These are phyloP conservation scores for Eimeria necatrix DNA, from an alignment of 169 alveolate species.

Conservation along the genomic window DNA sequence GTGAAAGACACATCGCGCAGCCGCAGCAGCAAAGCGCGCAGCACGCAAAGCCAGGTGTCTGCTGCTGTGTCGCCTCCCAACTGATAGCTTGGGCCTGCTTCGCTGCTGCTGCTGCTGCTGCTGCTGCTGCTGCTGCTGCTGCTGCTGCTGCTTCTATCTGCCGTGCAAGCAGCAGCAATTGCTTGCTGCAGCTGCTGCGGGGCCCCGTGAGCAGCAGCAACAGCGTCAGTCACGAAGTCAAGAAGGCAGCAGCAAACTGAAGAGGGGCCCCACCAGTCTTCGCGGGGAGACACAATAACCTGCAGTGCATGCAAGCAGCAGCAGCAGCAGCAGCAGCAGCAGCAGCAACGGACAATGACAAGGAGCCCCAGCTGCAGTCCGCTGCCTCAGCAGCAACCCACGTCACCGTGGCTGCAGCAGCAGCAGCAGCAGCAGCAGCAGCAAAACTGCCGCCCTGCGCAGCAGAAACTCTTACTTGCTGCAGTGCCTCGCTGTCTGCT, in stretches of 20 bases:
- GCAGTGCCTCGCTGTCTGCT: slow-evolving; percentile 22
- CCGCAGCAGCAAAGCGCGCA: slow-evolving; percentile 28
- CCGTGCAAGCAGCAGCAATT: slow-evolving; percentile 16
- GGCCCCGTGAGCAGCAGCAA: slow-evolving; percentile 19
- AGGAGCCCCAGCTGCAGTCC: background rate
- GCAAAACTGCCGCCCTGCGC: background rate
- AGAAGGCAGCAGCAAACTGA: slow-evolving; percentile 46
- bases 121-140: background rate
- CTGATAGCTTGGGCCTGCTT: background rate
- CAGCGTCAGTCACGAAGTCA: background rate
- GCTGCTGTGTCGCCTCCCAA: background rate
- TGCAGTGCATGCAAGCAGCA: background rate
- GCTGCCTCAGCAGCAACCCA: background rate
- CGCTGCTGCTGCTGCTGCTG: slow-evolving; percentile 43
- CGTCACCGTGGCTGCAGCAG: no score
- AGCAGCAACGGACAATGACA: background rate
- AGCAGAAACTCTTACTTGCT: background rate
- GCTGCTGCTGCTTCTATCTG: background rate
- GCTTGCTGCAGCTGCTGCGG: slow-evolving; percentile 38
- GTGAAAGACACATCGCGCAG: background rate
- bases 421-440: slow-evolving; percentile 58
- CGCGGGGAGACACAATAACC: slow-evolving; percentile 21
- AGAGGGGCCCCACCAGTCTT: slow-evolving; percentile 11
- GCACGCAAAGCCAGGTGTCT: slow-evolving; percentile 4
- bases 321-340: slow-evolving; percentile 41